Base-by-base conservation (phyloP, 208 protist species). In the Trypanosoma platydactyli region DNA sequence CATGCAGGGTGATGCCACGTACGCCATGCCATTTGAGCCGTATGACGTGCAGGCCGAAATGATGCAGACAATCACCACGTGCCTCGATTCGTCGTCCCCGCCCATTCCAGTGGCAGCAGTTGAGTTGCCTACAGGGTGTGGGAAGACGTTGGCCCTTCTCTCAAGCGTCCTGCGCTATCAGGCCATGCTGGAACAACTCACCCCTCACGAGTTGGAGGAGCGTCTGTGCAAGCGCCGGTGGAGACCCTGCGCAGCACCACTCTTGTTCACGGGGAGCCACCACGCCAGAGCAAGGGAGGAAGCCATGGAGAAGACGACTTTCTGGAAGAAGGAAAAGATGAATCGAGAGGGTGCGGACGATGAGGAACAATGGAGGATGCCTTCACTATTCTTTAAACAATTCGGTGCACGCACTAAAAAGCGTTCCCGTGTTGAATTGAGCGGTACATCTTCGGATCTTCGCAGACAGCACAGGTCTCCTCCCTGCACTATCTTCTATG, bases 111-210 rank as follows among this genome's bases (percentile, higher is more conserved):
- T 94, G 6, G 83, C 97, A 2, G 83, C 88, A 5, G 70, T 85
- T 11, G 97, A 99, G 71, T 90, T 90, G 29, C 97, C 97, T 0
- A 99, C 97, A 0, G 97, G 97, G n/a, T 98, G 97, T 27, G 98
- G 97, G 9, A 99, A 99, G 81, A 99, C 97, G 15, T 67, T 99
- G 44, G 95, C 88, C 30, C 73, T 99, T 27, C 82, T 99, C 0
- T 98, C 91, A 18, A 79, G 87, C 9, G 74, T 94, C 5, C 77
- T 99, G 24, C 57, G 64, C 22, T 94, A 84, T 49, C 82, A 84
- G 56, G 64, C 79, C 30, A 54, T 96, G 24, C 79, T 99, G 49
- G 97, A 97, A 72, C 70, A 83, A 18, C 90, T 95, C 60, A 99
- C 97, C 9, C 91, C 98, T 42, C 74, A 82, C 18, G 98, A 99